Conservation (phyloP, 768 basidiomycete genomes). For the Podaxis mareebaensis region DNA sequence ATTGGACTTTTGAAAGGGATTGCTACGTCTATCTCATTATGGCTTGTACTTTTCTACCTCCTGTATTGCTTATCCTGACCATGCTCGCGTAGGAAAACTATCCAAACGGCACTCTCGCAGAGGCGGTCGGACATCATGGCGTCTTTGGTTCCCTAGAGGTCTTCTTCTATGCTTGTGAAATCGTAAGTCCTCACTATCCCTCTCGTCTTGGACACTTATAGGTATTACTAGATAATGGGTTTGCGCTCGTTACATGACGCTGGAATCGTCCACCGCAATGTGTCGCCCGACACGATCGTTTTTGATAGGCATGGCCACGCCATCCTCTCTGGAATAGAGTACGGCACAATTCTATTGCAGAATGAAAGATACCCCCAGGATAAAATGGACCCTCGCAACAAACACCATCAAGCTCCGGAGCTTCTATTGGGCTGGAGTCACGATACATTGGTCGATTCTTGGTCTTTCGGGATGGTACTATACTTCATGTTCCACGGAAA, state of each 20-base stretch:
- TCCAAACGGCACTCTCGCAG: constrained; percentile 29
- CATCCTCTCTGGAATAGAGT: constrained; percentile 43
- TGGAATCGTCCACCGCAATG: constrained; percentile 47
- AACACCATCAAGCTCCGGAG: constrained; percentile 51
- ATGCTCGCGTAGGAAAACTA: constrained; percentile 31
- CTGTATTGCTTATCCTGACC: neutral
- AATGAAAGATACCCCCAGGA: constrained; percentile 17
- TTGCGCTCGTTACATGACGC: constrained; percentile 43
- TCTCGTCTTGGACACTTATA: neutral
- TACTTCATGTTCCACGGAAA: constrained; percentile 50
- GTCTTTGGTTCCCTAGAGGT: constrained; percentile 35
- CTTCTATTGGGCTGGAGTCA: constrained; percentile 55
- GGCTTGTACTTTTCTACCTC: neutral
- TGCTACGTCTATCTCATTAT: constrained; percentile 10
- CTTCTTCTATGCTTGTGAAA: constrained; percentile 47
- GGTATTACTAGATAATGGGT: constrained; percentile 35
- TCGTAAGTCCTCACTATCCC: constrained; percentile 34
- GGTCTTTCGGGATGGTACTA: constrained; percentile 57
- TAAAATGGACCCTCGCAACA: neutral
- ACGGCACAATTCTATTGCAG: constrained; percentile 21
- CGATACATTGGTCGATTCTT: constrained; percentile 54
- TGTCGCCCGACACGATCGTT: constrained; percentile 46
- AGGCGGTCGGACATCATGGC: constrained; percentile 33
- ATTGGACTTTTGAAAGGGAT: constrained; percentile 9
- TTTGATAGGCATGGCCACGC: constrained; percentile 48